Percentiles rank a stretch among this genome's conserved stretches.
These are phyloP conservation scores for Mortierella sp. DNA, from an alignment of 371 early-diverging fungal species.

Conservation along the genomic window DNA sequence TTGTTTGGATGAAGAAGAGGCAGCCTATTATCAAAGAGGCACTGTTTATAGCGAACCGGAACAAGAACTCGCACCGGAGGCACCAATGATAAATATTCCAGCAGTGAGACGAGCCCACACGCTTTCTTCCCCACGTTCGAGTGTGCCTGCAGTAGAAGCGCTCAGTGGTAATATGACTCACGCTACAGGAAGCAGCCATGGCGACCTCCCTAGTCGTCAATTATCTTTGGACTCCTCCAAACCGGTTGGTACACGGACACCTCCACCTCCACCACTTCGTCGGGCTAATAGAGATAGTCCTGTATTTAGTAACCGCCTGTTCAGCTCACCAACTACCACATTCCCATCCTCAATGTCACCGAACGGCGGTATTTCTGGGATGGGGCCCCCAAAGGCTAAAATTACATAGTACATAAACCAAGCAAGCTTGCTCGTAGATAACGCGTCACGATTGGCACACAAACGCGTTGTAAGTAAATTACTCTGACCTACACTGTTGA, in stretches of 20 bases:
- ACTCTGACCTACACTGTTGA: neutral
- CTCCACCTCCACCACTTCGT: constrained; percentile 29
- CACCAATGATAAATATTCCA: neutral
- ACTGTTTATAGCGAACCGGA: constrained; percentile 34
- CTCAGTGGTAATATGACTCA: neutral
- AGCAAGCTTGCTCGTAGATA: neutral
- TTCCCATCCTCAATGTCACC: neutral
- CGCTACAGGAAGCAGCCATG: neutral
- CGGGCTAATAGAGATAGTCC: constrained; percentile 11
- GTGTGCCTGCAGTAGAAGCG: neutral
- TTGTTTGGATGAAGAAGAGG: constrained; percentile 46
- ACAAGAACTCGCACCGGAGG: constrained; percentile 14
- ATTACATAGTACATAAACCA: neutral
- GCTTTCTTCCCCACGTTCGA: neutral
- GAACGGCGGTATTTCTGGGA: neutral
- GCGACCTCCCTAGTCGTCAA: neutral
- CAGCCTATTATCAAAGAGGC: constrained; percentile 47
- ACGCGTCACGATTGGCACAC: neutral
- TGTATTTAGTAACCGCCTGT: neutral
- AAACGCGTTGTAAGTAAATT: constrained; percentile 5
- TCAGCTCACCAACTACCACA: neutral
- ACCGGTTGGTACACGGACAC: constrained; percentile 16
- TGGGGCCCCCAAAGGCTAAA: constrained; percentile 24
- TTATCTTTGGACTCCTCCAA: neutral
- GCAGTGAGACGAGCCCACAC: neutral